Evolutionary conservation across 2,329 filamentous ascomycete species (phyloP), one percentile per base, ranked within the genome.

Genomic region (Atkinsonella texensis): DNA sequence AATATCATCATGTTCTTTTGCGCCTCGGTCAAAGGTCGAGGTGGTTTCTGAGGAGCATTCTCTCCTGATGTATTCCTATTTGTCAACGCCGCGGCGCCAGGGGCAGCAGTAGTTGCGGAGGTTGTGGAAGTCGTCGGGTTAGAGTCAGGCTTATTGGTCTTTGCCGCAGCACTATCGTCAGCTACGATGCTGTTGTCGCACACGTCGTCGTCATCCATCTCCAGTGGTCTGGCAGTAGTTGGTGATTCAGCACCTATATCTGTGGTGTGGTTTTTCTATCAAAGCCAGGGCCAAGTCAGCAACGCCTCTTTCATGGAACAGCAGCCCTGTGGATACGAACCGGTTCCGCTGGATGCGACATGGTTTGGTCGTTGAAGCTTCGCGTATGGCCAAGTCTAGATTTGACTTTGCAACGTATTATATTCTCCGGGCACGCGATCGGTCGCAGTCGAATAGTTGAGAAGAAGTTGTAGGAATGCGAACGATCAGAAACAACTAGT

Each of bases 1-100:
- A 98, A 75, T 3, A 89, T 96, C 60, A 81, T 80, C 68, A 91
- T 85, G 46, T 89, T 89, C 72, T 95, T 86, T 68, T 95, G 84
- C 54, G 84, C 79, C 56, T 93, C 85, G 57, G 81, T 87, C 62
- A 88, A 63, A 46, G 91, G 91, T 53, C 90, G 82, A 35, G 89
- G 89, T 33, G 90, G 90, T 72, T 96, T 94, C 41, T 85, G 77
- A 12, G 89, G 89, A 23, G 84, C 69, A 18, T 61, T 62, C 46
- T 73, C 68, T 33, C 38, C 46, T 15, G 45, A 35, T 4, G 50
- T 18, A 11, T 41, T 15, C n/a, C 48, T 35, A 11, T 40, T 42
- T 40, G 43, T 45, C 28, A 41, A 32, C 28, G 70, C 62, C 42
- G 70, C 61, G 28, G 70, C 60, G 17, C 62, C 49, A 35, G 62